A percentile compares a stretch with the other conserved stretches of the same genome.
phyloP scores from a whole-genome alignment of 257 asterid genomes.

The Petunia axillaris region DNA sequence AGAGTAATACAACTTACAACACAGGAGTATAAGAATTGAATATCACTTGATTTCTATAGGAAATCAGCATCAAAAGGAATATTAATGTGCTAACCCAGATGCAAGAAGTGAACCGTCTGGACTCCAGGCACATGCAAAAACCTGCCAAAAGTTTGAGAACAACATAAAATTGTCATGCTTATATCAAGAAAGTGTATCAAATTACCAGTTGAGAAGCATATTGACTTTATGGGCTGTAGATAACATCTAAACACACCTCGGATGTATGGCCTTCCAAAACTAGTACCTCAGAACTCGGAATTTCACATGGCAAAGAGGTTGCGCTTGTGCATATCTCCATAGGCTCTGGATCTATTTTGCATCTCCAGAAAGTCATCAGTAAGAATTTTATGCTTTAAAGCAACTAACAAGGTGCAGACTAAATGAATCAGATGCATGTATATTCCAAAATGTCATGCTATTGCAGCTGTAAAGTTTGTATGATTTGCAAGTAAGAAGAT shows the following conservation, averaged over 20 bases:
- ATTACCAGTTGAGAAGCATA: neutral
- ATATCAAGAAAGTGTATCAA: constrained; percentile 7
- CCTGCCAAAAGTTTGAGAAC: constrained; percentile 55
- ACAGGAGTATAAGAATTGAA: neutral
- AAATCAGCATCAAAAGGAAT: constrained; percentile 12
- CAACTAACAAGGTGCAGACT: constrained; percentile 5
- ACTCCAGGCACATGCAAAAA: constrained; percentile 99
- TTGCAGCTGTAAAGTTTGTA: constrained; percentile 9
- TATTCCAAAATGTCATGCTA: neutral
- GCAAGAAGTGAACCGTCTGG: constrained; percentile 95
- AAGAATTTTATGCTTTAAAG: constrained; percentile 16
- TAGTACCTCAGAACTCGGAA: constrained; percentile 66
- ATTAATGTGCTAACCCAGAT: constrained; percentile 72
- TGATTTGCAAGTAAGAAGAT: neutral
- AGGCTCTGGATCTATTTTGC: constrained; percentile 74
- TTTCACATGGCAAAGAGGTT: constrained; percentile 66
- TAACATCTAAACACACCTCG: constrained; percentile 61
- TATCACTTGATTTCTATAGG: neutral
- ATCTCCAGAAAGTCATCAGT: constrained; percentile 32
- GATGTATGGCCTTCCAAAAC: constrained; percentile 96
- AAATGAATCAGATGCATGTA: constrained; percentile 23
- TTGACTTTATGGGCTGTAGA: neutral
- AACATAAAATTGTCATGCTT: neutral
- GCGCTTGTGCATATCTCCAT: constrained; percentile 77
- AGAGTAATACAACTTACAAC: neutral